Evolutionary conservation across 495 filamentous ascomycete genomes (phyloP).

Genomic region (Apodospora peruviana): DNA sequence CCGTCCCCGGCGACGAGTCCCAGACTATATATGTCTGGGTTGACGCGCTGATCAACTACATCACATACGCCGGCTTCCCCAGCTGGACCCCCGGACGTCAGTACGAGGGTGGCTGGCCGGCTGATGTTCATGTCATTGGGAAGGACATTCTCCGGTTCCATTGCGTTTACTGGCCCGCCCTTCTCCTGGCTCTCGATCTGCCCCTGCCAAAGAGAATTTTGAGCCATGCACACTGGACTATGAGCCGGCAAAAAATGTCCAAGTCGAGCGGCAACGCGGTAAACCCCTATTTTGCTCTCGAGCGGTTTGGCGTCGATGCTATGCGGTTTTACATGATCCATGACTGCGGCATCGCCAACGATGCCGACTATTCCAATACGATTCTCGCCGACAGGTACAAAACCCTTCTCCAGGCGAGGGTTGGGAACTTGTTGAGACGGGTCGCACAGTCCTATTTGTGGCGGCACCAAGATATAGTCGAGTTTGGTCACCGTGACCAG

Average conservation of each 20-base stretch:
- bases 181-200: conserved; percentile 83
- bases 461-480: conserved; percentile 52
- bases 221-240: conserved; percentile 91
- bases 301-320: conserved; percentile 79
- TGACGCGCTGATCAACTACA: conserved; percentile 90
- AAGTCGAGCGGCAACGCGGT: conserved; percentile 94
- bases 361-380: conserved; percentile 78
- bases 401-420: conserved; percentile 61
- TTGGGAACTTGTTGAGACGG: conserved; percentile 75
- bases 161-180: conserved; percentile 95
- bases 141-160: conserved; percentile 97
- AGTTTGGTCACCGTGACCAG: conserved; percentile 7
- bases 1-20: conserved; percentile 71
- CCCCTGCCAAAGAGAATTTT: conserved; percentile 77
- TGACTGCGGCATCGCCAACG: conserved; percentile 66
- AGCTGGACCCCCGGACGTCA: conserved; percentile 56
- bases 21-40: conserved; percentile 99
- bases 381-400: conserved; percentile 72
- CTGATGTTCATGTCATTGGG: conserved; percentile 84
- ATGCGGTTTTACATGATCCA: conserved; percentile 83
- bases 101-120: conserved; percentile 70
- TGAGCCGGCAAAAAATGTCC: conserved; percentile 86
- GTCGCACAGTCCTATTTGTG: conserved; percentile 63
- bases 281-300: conserved; percentile 87
- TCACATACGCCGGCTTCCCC: conserved; percentile 83